Evolutionary conservation across 1,139 yeast species (phyloP).

Genomic region (Candida glucosophila): DNA sequence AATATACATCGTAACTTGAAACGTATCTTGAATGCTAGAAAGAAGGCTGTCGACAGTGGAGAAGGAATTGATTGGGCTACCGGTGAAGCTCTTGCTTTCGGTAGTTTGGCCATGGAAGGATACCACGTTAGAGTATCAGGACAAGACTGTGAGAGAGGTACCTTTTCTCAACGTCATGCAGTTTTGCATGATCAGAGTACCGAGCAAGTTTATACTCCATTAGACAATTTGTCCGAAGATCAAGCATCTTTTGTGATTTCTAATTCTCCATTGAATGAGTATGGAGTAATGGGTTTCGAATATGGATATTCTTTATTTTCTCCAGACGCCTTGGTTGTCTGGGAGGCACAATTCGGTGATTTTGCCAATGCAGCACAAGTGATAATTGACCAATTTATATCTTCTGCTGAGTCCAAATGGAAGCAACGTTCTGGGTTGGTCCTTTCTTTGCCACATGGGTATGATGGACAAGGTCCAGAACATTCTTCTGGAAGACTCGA

Average conservation of each 20-base stretch:
- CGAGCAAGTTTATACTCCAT: conserved; percentile 77
- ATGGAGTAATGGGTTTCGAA: conserved; percentile 98
- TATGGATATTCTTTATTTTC: conserved; percentile 97
- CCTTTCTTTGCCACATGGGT: conserved; percentile 95
- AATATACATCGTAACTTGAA: conserved; percentile 92
- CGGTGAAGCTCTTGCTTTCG: conserved; percentile 98
- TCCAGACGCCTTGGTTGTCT: conserved; percentile 90
- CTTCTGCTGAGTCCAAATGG: conserved; percentile 98
- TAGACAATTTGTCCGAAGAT: conserved; percentile 65
- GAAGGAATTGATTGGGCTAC: conserved; percentile 98
- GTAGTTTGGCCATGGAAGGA: conserved; percentile 87
- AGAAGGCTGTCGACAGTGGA: conserved; percentile 81
- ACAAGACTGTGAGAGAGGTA: conserved; percentile 99
- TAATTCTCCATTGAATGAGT: conserved; percentile 96
- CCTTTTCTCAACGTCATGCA: conserved; percentile 99
- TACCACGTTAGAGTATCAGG: conserved; percentile 96
- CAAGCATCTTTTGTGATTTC: conserved; percentile 86
- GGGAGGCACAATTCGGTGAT: conserved; percentile 99
- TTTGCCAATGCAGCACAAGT: conserved; percentile 99
- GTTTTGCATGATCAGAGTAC: conserved; percentile 93
- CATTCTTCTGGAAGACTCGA: conserved; percentile 98
- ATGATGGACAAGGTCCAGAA: conserved; percentile 99
- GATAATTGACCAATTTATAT: conserved; percentile 90
- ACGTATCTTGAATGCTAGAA: conserved; percentile 84
- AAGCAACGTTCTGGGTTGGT: conserved; percentile 97